A percentile compares a stretch with the other conserved stretches of the same genome.
phyloP scores from a whole-genome alignment of 768 basidiomycete genomes.

The Lentinula lateritia region DNA sequence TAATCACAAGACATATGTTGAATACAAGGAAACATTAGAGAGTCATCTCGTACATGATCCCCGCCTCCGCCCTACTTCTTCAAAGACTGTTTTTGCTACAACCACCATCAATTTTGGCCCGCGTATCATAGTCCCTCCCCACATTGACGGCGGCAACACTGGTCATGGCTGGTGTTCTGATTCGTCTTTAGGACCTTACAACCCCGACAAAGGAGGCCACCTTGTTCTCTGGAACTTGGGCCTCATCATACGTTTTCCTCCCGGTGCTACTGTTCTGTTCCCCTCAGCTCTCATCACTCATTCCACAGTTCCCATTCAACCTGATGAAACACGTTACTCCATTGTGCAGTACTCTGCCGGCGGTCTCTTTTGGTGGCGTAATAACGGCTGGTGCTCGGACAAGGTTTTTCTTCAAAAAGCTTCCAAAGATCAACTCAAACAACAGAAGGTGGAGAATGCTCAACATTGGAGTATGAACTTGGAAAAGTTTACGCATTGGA shows the following conservation, averaged over 20 bases:
- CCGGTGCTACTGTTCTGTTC: constrained; percentile 15
- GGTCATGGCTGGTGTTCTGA: constrained; percentile 16
- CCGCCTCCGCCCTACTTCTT: constrained; percentile 2
- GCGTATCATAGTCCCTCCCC: not conserved
- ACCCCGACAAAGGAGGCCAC: constrained; percentile 13
- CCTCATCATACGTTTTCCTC: constrained; percentile 12
- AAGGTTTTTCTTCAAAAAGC: not conserved
- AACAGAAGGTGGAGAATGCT: too few species aligned
- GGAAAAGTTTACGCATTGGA: too few species aligned
- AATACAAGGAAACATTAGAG: not conserved
- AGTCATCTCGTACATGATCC: not conserved
- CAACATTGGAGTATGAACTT: too few species aligned
- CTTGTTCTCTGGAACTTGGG: constrained; percentile 11
- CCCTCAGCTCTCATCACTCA: constrained; percentile 16
- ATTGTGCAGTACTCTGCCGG: constrained; percentile 19
- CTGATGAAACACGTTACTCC: constrained; percentile 9
- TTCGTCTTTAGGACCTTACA: constrained; percentile 13
- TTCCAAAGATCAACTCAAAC: not conserved
- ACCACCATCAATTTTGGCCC: too few species aligned
- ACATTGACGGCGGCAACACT: constrained; percentile 16
- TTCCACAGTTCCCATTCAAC: constrained; percentile 7
- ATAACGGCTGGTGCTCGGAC: constrained; percentile 9
- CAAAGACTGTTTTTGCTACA: constrained; percentile 14
- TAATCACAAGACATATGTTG: not conserved
- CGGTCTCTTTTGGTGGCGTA: constrained; percentile 17